Percentiles rank a stretch among this genome's conserved stretches.
phyloP scores from a whole-genome alignment of 2,329 filamentous ascomycete genomes.

The Colletotrichum destructivum region DNA sequence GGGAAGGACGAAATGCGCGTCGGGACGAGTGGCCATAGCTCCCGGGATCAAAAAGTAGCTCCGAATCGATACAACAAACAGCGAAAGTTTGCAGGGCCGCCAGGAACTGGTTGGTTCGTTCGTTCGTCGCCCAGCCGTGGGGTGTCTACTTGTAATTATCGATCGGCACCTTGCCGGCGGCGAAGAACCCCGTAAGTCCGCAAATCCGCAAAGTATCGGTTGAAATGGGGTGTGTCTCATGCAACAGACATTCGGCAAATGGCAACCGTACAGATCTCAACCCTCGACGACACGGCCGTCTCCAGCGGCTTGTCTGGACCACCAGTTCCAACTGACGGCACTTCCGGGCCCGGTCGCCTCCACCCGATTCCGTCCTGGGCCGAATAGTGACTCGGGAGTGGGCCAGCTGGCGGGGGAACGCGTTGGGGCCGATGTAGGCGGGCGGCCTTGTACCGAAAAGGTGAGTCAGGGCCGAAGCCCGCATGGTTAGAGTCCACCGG shows the following conservation, averaged over 20 bases:
- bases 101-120: background rate
- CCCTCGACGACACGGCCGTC: background rate
- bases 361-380: background rate
- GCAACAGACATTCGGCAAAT: background rate
- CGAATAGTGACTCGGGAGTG: background rate
- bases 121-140: background rate
- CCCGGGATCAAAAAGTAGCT: slow-evolving; percentile 26
- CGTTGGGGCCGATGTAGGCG: background rate
- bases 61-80: slow-evolving; percentile 15
- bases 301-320: background rate
- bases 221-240: background rate
- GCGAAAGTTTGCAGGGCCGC: slow-evolving; percentile 4
- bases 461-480: background rate
- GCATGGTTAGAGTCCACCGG: background rate
- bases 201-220: slow-evolving; percentile 1
- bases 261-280: background rate
- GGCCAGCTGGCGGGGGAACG: slow-evolving; percentile 4
- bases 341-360: background rate
- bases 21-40: slow-evolving; percentile 27
- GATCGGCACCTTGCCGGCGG: background rate
- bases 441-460: background rate
- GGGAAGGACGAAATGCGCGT: background rate
- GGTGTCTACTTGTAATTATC: background rate
- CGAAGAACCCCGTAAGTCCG: slow-evolving; percentile 15
- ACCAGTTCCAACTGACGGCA: background rate